A percentile compares a stretch with the other conserved stretches of the same genome.
These are phyloP conservation scores for Clonostachys rhizophaga DNA, from an alignment of 2,329 filamentous ascomycete species.

Conservation along the genomic window DNA sequence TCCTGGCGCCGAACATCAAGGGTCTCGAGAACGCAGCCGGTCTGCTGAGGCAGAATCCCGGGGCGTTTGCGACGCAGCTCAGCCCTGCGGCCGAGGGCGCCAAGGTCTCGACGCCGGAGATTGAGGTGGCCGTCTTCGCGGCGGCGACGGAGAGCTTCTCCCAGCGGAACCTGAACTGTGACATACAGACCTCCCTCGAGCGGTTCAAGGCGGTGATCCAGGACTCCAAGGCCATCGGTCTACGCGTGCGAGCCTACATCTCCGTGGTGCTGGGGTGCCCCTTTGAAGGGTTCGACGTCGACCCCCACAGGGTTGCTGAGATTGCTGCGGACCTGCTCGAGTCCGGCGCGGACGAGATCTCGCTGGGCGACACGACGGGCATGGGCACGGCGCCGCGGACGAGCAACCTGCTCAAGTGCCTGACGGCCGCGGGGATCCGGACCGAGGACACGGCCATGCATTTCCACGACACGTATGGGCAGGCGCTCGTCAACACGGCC, in stretches of 20 bases:
- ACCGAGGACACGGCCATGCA: conserved; percentile 73
- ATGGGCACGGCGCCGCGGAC: conserved; percentile 79
- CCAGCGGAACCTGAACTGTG: conserved; percentile 77
- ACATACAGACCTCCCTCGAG: conserved; percentile 67
- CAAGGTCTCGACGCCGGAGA: conserved; percentile 36
- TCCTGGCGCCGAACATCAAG: conserved; percentile 73
- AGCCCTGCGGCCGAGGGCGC: conserved; percentile 29
- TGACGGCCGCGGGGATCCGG: conserved; percentile 63
- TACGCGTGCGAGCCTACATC: conserved; percentile 74
- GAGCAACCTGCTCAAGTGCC: conserved; percentile 56
- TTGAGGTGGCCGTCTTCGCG: conserved; percentile 78
- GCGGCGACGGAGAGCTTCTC: conserved; percentile 79
- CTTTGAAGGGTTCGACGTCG: conserved; percentile 62
- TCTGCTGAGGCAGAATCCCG: conserved; percentile 46
- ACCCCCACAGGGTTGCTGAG: conserved; percentile 59
- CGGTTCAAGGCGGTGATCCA: conserved; percentile 68
- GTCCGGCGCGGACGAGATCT: conserved; percentile 88
- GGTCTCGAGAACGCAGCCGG: conserved; percentile 61
- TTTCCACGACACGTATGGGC: conserved; percentile 86
- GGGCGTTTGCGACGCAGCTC: conserved; percentile 45
- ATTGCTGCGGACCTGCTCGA: conserved; percentile 69
- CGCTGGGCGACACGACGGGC: conserved; percentile 84
- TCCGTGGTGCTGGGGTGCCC: conserved; percentile 79
- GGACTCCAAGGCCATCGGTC: conserved; percentile 57
- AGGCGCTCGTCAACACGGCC: conserved; percentile 78